Percentiles rank a stretch among this genome's conserved stretches.
phyloP scores from a whole-genome alignment of 176 grass and related monocot species.

The Oryza punctata region DNA sequence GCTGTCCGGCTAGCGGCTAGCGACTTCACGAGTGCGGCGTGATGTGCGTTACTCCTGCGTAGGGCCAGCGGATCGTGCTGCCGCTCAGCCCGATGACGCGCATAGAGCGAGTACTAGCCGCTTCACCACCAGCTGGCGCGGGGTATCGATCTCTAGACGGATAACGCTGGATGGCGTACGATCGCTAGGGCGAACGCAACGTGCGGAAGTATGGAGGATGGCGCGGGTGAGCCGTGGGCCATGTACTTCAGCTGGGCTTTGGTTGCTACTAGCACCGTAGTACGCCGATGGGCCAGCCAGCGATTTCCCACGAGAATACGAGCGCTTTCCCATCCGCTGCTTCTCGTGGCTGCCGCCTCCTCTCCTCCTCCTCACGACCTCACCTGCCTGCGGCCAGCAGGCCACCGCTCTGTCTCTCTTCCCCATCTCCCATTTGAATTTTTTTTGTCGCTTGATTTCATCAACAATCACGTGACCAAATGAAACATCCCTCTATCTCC shows the following conservation, averaged over 20 bases:
- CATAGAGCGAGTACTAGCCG: background rate
- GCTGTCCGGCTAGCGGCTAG: background rate
- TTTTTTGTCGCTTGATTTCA: background rate
- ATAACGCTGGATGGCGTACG: background rate
- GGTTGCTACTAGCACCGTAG: background rate
- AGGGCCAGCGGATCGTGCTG: background rate
- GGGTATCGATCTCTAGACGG: slow-evolving; percentile 7
- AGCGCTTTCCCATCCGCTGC: too few species aligned
- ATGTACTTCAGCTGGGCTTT: background rate
- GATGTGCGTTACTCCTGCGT: background rate
- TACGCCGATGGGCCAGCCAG: background rate
- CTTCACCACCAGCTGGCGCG: slow-evolving; percentile 44
- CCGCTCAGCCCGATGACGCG: background rate
- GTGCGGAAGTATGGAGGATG: background rate
- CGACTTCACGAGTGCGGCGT: background rate
- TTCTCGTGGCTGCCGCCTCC: too few species aligned
- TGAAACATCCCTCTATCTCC: background rate
- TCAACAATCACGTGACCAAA: background rate
- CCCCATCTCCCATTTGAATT: background rate
- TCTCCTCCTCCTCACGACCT: too few species aligned
- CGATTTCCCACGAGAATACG: background rate
- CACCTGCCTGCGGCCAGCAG: too few species aligned
- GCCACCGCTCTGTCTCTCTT: too few species aligned
- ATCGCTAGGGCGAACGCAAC: background rate
- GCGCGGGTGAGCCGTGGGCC: background rate